These are phyloP conservation scores for Verticillium dahliae DNA, from an alignment of 2,329 filamentous ascomycete species.

Conservation along the genomic window DNA sequence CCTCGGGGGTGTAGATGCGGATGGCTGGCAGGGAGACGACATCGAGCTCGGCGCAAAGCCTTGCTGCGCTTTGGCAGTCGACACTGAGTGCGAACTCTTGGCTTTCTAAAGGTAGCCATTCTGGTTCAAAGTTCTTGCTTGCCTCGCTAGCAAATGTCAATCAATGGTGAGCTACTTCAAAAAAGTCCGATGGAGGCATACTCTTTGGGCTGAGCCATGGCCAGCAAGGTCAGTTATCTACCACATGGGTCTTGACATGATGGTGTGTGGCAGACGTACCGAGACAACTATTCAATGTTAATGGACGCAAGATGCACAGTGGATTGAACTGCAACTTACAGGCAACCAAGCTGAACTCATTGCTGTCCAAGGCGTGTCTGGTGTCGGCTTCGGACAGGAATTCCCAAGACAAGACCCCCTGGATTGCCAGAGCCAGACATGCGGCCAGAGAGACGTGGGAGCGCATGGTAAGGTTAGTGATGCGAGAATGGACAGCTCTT, in stretches of 20 bases:
- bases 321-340: background rate
- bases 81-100: constrained; percentile 24
- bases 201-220: background rate
- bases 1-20: constrained; percentile 30
- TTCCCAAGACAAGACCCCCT: background rate
- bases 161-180: background rate
- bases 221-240: background rate
- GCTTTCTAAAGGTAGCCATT: constrained; percentile 23
- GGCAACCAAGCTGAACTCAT: background rate
- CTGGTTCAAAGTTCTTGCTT: constrained; percentile 24
- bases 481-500: background rate
- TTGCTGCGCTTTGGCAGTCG: constrained; percentile 28
- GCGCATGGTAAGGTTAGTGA: background rate
- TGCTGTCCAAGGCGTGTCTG: background rate
- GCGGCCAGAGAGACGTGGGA: background rate
- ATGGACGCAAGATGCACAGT: background rate
- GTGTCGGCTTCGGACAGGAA: background rate
- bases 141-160: background rate
- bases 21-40: constrained; percentile 40
- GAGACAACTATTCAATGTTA: background rate
- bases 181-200: background rate
- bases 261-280: background rate
- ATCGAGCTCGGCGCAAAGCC: constrained; percentile 32
- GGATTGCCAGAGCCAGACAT: background rate
- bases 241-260: background rate